phyloP scores from a whole-genome alignment of 2,329 filamentous ascomycete species.

The Aureobasidium musti region DNA sequence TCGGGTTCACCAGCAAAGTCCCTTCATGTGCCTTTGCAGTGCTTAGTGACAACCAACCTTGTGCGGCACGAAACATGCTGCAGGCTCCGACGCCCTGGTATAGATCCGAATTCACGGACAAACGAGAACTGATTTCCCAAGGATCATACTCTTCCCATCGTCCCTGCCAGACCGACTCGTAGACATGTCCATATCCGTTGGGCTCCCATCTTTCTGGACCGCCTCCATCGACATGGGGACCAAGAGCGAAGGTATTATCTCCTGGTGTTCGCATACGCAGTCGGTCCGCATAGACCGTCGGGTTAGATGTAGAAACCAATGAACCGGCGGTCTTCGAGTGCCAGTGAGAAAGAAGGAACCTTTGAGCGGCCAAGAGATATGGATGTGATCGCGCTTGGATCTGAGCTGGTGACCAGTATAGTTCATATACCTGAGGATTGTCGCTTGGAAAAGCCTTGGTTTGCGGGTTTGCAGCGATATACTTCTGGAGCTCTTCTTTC shows the following conservation, averaged over 20 bases:
- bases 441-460: conserved; percentile 51
- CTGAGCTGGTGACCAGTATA: conserved; percentile 54
- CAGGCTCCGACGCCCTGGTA: conserved; percentile 81
- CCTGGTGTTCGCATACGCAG: conserved; percentile 57
- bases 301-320: conserved; percentile 48
- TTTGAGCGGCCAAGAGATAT: conserved; percentile 50
- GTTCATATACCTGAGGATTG: conserved; percentile 53
- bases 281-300: conserved; percentile 52
- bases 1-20: conserved; percentile 77
- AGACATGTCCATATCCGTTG: conserved; percentile 68
- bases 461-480: conserved; percentile 51
- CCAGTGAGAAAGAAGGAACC: conserved; percentile 54
- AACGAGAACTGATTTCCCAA: conserved; percentile 72
- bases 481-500: conserved; percentile 50
- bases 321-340: conserved; percentile 47
- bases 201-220: conserved; percentile 56
- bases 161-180: conserved; percentile 70
- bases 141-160: conserved; percentile 79
- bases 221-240: conserved; percentile 58
- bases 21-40: conserved; percentile 70
- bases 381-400: conserved; percentile 51
- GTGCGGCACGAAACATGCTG: conserved; percentile 82
- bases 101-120: conserved; percentile 68
- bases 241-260: conserved; percentile 53
- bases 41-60: conserved; percentile 74